Evolutionary conservation across 1,139 yeast genomes (phyloP).

Genomic region (Blastobotrys buckinghamii): DNA sequence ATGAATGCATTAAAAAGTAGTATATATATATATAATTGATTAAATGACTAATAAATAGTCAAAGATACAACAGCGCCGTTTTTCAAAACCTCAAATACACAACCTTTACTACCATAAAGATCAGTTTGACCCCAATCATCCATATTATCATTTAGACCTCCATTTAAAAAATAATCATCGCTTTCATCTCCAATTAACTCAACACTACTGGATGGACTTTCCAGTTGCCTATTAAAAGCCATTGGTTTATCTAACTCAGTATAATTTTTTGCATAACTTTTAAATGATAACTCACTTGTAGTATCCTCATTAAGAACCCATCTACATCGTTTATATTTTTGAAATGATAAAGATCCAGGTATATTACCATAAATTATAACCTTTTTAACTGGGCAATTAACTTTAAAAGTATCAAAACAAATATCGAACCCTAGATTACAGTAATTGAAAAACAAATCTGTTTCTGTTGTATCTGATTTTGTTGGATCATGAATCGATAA

Average conservation of each 20-base stretch:
- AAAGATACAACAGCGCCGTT: conserved; percentile 23
- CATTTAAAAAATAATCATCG: background rate
- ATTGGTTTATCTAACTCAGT: conserved; percentile 19
- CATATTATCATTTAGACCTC: too few species aligned
- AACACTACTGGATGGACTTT: conserved; percentile 27
- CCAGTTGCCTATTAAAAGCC: conserved; percentile 26
- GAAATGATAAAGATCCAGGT: conserved; percentile 30
- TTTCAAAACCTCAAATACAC: conserved; percentile 28
- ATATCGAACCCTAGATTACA: conserved; percentile 30
- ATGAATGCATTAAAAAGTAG: background rate
- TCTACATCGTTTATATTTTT: conserved; percentile 29
- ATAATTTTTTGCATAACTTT: conserved; percentile 12
- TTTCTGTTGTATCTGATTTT: conserved; percentile 16
- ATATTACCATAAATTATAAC: conserved; percentile 31
- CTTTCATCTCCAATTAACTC: conserved; percentile 24
- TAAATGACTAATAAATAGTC: conserved; percentile 19
- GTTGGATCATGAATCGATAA: conserved; percentile 27
- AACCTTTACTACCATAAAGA: conserved; percentile 25
- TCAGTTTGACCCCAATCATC: conserved; percentile 29
- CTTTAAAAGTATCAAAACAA: conserved; percentile 26
- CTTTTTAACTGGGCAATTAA: conserved; percentile 26
- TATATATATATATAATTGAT: background rate
- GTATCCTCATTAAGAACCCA: conserved; percentile 22
- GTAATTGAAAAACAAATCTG: conserved; percentile 29
- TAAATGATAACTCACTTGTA: conserved; percentile 20